Evolutionary conservation across 179 eudicot genomes (phyloP).

Genomic region (Silene vulgaris): DNA sequence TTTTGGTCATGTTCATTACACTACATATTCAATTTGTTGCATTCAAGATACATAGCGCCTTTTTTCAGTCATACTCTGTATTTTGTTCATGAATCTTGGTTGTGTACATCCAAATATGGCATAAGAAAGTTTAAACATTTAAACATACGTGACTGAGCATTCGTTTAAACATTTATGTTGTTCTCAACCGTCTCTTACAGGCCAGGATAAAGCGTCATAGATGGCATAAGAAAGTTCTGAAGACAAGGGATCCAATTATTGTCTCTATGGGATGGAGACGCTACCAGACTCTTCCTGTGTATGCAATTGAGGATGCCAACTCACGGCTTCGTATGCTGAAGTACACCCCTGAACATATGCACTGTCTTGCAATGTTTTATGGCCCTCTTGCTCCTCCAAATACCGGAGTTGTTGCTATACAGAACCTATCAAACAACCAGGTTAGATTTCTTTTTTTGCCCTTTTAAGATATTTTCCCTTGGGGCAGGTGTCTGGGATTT

Average conservation of each 20-base stretch:
- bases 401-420: conserved; percentile 86
- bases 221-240: conserved; percentile 93
- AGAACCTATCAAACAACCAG: conserved; percentile 73
- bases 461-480: neutral
- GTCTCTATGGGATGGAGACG: conserved; percentile 98
- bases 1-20: neutral
- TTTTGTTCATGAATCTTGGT: neutral
- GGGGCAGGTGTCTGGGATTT: neutral
- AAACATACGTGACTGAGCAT: neutral
- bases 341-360: conserved; percentile 98
- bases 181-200: conserved; percentile 33
- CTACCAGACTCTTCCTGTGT: conserved; percentile 79
- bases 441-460: conserved; percentile 31
- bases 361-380: conserved; percentile 97
- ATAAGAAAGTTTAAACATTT: too few species aligned
- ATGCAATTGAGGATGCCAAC: conserved; percentile 80
- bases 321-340: conserved; percentile 90
- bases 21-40: neutral
- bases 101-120: too few species aligned
- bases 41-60: neutral
- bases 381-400: conserved; percentile 97
- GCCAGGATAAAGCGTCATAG: conserved; percentile 81
- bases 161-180: neutral
- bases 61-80: neutral
- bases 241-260: conserved; percentile 84